A percentile compares a stretch with the other conserved stretches of the same genome.
Evolutionary conservation across 768 basidiomycete genomes (phyloP).

Genomic region (Termitomyces sp.): DNA sequence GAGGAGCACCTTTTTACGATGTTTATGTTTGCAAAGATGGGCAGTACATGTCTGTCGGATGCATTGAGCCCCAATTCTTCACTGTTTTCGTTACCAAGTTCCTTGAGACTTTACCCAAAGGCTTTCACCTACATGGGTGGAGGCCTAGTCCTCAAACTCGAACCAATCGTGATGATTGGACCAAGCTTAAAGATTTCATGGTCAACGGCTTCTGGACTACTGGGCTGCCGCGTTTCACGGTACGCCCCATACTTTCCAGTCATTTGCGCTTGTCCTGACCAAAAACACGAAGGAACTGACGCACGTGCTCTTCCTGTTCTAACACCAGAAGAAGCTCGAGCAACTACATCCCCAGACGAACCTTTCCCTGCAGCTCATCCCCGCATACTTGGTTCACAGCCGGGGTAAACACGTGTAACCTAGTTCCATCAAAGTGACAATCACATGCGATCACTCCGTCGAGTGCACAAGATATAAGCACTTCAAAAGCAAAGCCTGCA

Average conservation of each 20-base stretch:
- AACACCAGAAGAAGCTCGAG: conserved; percentile 53
- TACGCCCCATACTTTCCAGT: conserved; percentile 23
- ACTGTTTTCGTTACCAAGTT: conserved; percentile 53
- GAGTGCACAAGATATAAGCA: not conserved
- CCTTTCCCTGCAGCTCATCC: conserved; percentile 51
- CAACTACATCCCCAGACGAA: conserved; percentile 29
- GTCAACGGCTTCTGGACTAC: conserved; percentile 63
- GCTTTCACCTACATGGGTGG: conserved; percentile 48
- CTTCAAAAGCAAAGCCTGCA: not conserved
- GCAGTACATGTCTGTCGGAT: conserved; percentile 71
- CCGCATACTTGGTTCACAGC: conserved; percentile 25
- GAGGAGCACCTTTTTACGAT: conserved; percentile 75
- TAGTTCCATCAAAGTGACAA: not conserved
- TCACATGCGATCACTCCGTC: conserved; percentile 3
- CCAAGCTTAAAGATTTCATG: conserved; percentile 49
- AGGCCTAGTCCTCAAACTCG: conserved; percentile 44
- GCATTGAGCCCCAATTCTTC: conserved; percentile 73
- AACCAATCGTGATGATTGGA: conserved; percentile 47
- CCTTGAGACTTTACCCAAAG: conserved; percentile 38
- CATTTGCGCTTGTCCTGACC: not conserved
- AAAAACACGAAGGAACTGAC: conserved; percentile 47
- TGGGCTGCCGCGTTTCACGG: conserved; percentile 70
- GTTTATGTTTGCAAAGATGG: conserved; percentile 71
- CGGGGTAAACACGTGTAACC: conserved; percentile 3
- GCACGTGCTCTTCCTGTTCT: conserved; percentile 70